Evolutionary conservation across 108 stramenopile genomes (phyloP), one percentile per base, ranked within the genome.

Genomic region (Fragilaria crotonensis): DNA sequence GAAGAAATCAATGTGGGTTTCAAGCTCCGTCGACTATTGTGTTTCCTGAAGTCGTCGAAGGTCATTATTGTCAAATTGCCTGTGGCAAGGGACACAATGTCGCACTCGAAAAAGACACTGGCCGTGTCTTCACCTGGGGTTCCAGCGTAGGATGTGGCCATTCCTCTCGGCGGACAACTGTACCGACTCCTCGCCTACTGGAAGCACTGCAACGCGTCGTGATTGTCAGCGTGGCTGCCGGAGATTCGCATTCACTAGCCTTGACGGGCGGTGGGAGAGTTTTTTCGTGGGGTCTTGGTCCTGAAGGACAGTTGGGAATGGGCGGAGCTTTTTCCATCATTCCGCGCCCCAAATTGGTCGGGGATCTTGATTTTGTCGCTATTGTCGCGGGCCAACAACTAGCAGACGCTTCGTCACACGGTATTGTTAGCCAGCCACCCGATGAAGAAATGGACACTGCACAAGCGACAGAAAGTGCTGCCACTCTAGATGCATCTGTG

Each of bases 281-380:
- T 19, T 92, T 87, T 75, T 76, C 78, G 0, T 98, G 94, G 77
- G 98, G 98, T 25, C 71, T 83, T 20, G 92, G 92, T 25, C 76
- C 70, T 54, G 95, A 96, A 64, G 98, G 98, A 4, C 98, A 98
- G 64, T 80, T 97, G 47, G 98, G 96, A 20, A 75, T 93, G 20
- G 94, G 95, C n/a, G 64, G 65, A 31, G 57, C 75, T 25, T 45
- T 71, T 2, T 33, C 45, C n/a, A 32, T 52, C 17, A 52, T 41
- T 14, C 54, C 63, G 25, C 70, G 72, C 22, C 70, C 72, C 29
- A 80, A 82, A 48, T 54, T 79, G 25, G 73, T 87, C 5, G 66
- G 51, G 4, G 80, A 77, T 56, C 32, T 80, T 19, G 79, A 81
- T 45, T 78, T 78, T 70, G 68, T 76, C 5, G 77, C 76, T 25